Evolutionary conservation across 2,329 filamentous ascomycete species (phyloP), one percentile per base, ranked within the genome.

Genomic region (Aspergillus caelatus): DNA sequence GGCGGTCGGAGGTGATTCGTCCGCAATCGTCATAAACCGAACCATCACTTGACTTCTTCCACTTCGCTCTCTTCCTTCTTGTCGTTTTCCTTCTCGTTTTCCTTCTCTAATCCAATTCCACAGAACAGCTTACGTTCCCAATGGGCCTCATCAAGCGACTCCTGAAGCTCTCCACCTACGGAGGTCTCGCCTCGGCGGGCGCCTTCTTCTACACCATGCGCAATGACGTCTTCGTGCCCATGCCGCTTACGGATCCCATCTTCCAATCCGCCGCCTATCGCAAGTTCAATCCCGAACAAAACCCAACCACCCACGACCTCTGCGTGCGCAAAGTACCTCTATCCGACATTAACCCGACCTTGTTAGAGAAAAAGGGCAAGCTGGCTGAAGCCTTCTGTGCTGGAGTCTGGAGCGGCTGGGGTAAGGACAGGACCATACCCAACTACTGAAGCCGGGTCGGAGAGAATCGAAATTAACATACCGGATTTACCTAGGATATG

Each of bases 331-430:
- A 82, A 41, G 82, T 92, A 0, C 87, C 89, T 0, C 73, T 93
- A 56, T 80, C 79, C 54, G 86, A 88, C 71, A 86, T 93, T 65
- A 84, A 86, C 34, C 88, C 89, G 0, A 85, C 89, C 66, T 79
- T 92, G 60, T 78, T 91, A 16, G 81, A 89, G 71, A 83, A 86
- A 67, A 86, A 85, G 72, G 82, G 84, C 36, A 82, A 87, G 67
- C 79, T 91, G 56, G 84, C 85, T 1, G 82, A 90, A 68, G 86
- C 86, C 67, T 91, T 91, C 72, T 90, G 88, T 72, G 86, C 86
- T 14, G 88, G 88, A 52, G 78, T 91, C 56, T 92, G 86, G 89
- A 84, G 85, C 66, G 88, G 87, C 61, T 82, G 83, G 74, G 89
- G 89, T 91, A 76, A 46, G 19, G 4, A 28, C 21, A 46, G 6